These are phyloP conservation scores for Triangularia verruculosa DNA, from an alignment of 2,329 filamentous ascomycete species.

Conservation along the genomic window DNA sequence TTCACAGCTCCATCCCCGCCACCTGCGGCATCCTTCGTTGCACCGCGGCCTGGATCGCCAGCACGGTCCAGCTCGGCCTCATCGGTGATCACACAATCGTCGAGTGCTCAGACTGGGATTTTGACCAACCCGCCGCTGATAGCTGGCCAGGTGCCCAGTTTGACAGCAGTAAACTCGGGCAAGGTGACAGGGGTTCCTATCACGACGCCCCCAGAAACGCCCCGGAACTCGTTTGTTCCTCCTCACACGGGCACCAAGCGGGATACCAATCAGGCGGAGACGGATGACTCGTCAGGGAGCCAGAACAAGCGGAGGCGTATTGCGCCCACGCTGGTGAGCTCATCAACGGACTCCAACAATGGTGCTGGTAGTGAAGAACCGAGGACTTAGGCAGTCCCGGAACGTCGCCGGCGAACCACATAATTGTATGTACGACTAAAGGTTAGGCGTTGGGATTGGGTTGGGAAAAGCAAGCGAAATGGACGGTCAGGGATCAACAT, in stretches of 20 bases:
- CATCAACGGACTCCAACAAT: slow-evolving; percentile 4
- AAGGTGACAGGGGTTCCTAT: slow-evolving; percentile 66
- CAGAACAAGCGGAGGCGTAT: slow-evolving; percentile 68
- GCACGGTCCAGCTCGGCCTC: slow-evolving; percentile 83
- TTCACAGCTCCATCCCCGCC: slow-evolving; percentile 56
- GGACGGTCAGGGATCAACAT: background rate
- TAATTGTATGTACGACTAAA: background rate
- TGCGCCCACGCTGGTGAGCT: slow-evolving; percentile 60
- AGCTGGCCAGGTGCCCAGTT: slow-evolving; percentile 70
- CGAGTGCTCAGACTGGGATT: slow-evolving; percentile 48
- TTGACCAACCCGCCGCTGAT: slow-evolving; percentile 78
- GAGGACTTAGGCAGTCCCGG: slow-evolving; percentile 12
- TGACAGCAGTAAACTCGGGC: slow-evolving; percentile 70
- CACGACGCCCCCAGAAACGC: slow-evolving; percentile 88
- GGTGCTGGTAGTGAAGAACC: slow-evolving; percentile 10
- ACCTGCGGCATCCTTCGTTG: slow-evolving; percentile 54
- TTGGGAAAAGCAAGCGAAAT: background rate
- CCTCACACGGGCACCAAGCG: slow-evolving; percentile 55
- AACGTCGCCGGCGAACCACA: background rate
- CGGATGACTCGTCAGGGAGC: slow-evolving; percentile 43
- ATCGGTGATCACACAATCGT: slow-evolving; percentile 68
- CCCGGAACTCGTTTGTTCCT: slow-evolving; percentile 55
- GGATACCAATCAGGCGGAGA: slow-evolving; percentile 55
- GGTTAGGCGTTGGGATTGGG: background rate
- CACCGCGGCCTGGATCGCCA: slow-evolving; percentile 70